Evolutionary conservation across 75 land plant species (phyloP).

Genomic region (Selaginella tamariscina): DNA sequence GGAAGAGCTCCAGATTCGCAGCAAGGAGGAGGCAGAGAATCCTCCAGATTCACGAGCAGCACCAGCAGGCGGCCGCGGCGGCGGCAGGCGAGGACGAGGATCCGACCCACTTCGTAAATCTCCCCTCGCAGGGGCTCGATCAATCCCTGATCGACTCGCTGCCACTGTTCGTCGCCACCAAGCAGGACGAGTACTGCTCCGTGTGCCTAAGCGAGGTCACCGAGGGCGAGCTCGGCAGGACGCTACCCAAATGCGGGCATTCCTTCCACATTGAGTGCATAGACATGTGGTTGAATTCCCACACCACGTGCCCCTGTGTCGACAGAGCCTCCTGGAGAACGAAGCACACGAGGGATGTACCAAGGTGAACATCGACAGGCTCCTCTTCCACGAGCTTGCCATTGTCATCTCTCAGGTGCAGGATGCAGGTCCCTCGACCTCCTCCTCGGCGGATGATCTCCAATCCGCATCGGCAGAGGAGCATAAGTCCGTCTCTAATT

Average conservation of each 20-base stretch:
- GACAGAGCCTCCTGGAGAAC: slow-evolving; percentile 1
- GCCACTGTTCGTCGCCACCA: not conserved
- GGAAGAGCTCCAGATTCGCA: slow-evolving; percentile 5
- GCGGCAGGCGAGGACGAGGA: too few relatives aligned
- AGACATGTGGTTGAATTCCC: slow-evolving; percentile 49
- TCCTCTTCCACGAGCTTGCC: not conserved
- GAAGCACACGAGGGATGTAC: not conserved
- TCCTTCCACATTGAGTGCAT: slow-evolving; percentile 46
- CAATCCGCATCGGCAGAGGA: too few relatives aligned
- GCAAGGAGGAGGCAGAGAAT: not conserved
- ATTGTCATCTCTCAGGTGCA: not conserved
- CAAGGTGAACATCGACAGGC: not conserved
- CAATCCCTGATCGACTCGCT: slow-evolving; percentile 2
- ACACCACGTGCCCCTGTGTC: slow-evolving; percentile 49
- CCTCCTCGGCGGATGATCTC: not conserved
- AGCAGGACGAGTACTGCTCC: slow-evolving; percentile 3
- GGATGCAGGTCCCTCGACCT: not conserved
- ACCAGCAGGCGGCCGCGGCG: not conserved
- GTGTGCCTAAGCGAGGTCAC: slow-evolving; percentile 18
- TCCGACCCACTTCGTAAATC: not conserved
- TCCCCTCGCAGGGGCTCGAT: not conserved
- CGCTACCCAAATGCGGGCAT: slow-evolving; percentile 48
- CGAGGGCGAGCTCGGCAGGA: slow-evolving; percentile 14
- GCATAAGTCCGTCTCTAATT: not conserved
- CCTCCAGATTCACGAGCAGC: not conserved